These are phyloP conservation scores for Suillus weaverae DNA, from an alignment of 768 basidiomycete species.

Conservation along the genomic window DNA sequence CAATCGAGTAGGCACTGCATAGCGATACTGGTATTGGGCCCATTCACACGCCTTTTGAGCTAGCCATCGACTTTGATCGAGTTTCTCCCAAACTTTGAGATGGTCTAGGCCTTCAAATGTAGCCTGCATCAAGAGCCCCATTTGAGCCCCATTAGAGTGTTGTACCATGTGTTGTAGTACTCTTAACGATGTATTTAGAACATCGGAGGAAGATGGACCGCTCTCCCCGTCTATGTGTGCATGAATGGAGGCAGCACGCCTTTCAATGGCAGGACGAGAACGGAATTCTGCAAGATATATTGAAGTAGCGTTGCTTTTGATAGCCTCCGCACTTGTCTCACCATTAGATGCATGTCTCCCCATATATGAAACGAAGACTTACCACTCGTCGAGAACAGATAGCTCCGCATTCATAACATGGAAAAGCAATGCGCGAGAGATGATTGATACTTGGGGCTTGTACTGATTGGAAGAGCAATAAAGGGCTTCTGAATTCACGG, in stretches of 20 bases:
- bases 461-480: slow-evolving; percentile 75
- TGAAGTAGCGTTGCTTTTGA: slow-evolving; percentile 72
- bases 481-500: slow-evolving; percentile 81
- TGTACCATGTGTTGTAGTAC: slow-evolving; percentile 70
- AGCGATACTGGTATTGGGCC: slow-evolving; percentile 93
- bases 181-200: slow-evolving; percentile 71
- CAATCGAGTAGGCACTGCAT: slow-evolving; percentile 81
- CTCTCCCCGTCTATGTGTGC: slow-evolving; percentile 85
- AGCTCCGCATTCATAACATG: slow-evolving; percentile 67
- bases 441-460: slow-evolving; percentile 63
- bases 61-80: slow-evolving; percentile 81
- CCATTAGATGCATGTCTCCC: background rate
- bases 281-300: slow-evolving; percentile 85
- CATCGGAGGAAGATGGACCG: slow-evolving; percentile 73
- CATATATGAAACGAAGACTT: slow-evolving; percentile 1
- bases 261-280: slow-evolving; percentile 71
- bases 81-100: slow-evolving; percentile 60
- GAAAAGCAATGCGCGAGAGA: slow-evolving; percentile 70
- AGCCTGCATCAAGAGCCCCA: slow-evolving; percentile 70
- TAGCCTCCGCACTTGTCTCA: slow-evolving; percentile 48
- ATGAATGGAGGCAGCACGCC: slow-evolving; percentile 88
- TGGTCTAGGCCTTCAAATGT: slow-evolving; percentile 68
- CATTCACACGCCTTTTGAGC: slow-evolving; percentile 77
- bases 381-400: slow-evolving; percentile 68
- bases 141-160: slow-evolving; percentile 76